Evolutionary conservation across 2,329 filamentous ascomycete genomes (phyloP), one percentile per base, ranked within the genome.

Genomic region (Leptographium wingfieldii): DNA sequence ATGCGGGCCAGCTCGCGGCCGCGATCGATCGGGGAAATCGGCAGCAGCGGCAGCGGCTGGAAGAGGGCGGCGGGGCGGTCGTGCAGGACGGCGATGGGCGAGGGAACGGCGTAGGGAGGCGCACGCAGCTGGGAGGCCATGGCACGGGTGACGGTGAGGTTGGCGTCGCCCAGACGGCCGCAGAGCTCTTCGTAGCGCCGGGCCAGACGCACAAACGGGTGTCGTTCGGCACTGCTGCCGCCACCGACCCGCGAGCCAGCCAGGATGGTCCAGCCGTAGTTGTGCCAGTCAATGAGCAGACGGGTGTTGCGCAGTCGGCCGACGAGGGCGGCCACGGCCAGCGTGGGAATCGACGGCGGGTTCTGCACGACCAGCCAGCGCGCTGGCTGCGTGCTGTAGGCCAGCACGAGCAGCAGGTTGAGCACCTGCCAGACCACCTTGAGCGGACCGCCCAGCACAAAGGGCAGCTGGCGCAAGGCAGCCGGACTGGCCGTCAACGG

Each of bases 231-330:
- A 9, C 9, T 9, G 6, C 69, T 72, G 2, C 73, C 64, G 49
- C 82, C 72, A 1, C 74, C 64, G 49, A 81, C 78, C 29, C 77
- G 74, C 56, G 80, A 82, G 55, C 81, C 77, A 5, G 81, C 88
- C 3, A 99, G 82, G 66, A 99, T 95, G 10, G 90, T 92, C 79
- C 92, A 96, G 66, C 92, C 94, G 72, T 96, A 97, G 73, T 99
- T 99, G 76, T 99, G 94, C 94, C 94, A 99, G 76, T 99, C 94
- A 59, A 97, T 88, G 62, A 97, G 79, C 4, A 99, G 80, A 60
- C 83, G 82, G 48, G 89, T 95, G 66, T 89, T 86, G 56, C 94
- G 86, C 57, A 95, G 71, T 66, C 85, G 81, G 67, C 88, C 89
- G 55, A 90, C 78, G 3, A 92, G 63, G 27, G 85, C 78, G 19